Evolutionary conservation across 768 basidiomycete species (phyloP).

Genomic region (Boletus reticulatus): DNA sequence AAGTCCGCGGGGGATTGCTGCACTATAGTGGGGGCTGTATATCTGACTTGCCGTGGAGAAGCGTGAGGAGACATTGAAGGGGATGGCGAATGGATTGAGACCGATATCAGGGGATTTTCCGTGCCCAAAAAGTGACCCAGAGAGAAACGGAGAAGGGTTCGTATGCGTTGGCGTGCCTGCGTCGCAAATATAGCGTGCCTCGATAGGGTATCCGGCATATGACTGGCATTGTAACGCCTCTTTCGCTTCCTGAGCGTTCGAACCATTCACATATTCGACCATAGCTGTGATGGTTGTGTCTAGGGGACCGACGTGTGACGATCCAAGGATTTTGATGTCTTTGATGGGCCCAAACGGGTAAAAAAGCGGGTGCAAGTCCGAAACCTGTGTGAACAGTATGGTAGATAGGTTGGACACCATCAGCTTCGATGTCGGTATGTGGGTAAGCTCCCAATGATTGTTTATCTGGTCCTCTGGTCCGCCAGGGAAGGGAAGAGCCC

Average conservation of each 20-base stretch:
- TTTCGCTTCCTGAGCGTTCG: conserved; percentile 63
- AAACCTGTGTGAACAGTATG: conserved; percentile 61
- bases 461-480: conserved; percentile 32
- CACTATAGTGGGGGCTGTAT: conserved; percentile 1
- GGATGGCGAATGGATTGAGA: conserved; percentile 34
- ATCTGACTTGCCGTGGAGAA: conserved; percentile 1
- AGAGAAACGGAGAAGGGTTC: conserved; percentile 4
- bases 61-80: conserved; percentile 25
- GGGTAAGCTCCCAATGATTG: conserved; percentile 34
- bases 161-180: background rate
- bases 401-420: conserved; percentile 66
- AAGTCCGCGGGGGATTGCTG: conserved; percentile 13
- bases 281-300: conserved; percentile 50
- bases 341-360: conserved; percentile 70
- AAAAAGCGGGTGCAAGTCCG: conserved; percentile 71
- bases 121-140: conserved; percentile 8
- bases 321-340: conserved; percentile 50
- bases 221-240: conserved; percentile 58
- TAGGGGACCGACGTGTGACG: conserved; percentile 30
- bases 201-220: conserved; percentile 50
- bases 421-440: conserved; percentile 47
- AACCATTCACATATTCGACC: conserved; percentile 59
- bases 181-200: conserved; percentile 36
- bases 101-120: conserved; percentile 20
- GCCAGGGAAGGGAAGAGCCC: conserved; percentile 21